A percentile compares a stretch with the other conserved stretches of the same genome.
Conservation (phyloP, 2,329 filamentous ascomycete species). For the Hypoxylon sp. region DNA sequence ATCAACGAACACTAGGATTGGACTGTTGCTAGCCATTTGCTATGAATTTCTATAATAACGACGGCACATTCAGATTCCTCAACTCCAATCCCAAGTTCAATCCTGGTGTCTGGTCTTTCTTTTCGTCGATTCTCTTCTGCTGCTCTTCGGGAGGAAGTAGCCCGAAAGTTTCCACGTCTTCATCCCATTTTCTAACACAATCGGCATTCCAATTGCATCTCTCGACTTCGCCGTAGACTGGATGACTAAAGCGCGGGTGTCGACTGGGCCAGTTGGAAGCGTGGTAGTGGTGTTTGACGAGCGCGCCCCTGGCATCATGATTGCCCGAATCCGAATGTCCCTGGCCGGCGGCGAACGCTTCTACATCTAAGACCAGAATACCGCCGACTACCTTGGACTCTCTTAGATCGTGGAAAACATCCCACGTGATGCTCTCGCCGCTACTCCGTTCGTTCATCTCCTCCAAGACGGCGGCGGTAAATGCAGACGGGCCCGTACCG, state of each 20-base stretch:
- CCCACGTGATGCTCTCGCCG: slow-evolving; percentile 67
- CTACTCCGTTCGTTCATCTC: slow-evolving; percentile 44
- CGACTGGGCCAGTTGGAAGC: slow-evolving; percentile 77
- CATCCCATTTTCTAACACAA: slow-evolving; percentile 75
- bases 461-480: slow-evolving; percentile 70
- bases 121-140: slow-evolving; percentile 62
- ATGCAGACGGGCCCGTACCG: slow-evolving; percentile 59
- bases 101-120: slow-evolving; percentile 45
- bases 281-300: slow-evolving; percentile 81
- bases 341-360: slow-evolving; percentile 74
- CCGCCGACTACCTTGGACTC: slow-evolving; percentile 74
- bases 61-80: slow-evolving; percentile 6
- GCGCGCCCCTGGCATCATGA: slow-evolving; percentile 72
- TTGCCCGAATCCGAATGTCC: slow-evolving; percentile 79
- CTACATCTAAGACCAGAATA: slow-evolving; percentile 75
- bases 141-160: slow-evolving; percentile 66
- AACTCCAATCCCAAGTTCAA: slow-evolving; percentile 4
- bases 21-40: too few species aligned
- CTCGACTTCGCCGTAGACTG: slow-evolving; percentile 77
- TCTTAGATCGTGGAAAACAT: slow-evolving; percentile 71
- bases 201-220: slow-evolving; percentile 75
- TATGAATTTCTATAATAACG: background rate
- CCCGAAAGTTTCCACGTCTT: slow-evolving; percentile 70
- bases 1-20: too few species aligned
- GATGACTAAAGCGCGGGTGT: slow-evolving; percentile 75